Conservation (phyloP, 2,329 filamentous ascomycete genomes). For the Venturia aucupariae region DNA sequence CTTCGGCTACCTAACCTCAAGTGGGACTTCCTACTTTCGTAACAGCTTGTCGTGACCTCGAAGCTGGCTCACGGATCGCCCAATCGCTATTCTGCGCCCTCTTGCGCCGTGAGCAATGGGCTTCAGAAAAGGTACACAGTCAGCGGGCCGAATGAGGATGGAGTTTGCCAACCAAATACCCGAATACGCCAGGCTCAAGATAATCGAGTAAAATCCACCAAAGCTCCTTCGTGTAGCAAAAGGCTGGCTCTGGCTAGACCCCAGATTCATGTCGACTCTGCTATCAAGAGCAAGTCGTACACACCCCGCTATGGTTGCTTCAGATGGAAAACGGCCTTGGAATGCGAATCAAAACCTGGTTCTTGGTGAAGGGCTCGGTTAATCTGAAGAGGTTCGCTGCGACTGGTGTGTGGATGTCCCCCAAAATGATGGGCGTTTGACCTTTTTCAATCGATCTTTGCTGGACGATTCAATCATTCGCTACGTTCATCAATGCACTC, state of each 20-base stretch:
- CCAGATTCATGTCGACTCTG: not conserved
- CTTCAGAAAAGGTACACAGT: not conserved
- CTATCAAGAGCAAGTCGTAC: not conserved
- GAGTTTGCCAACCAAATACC: not conserved
- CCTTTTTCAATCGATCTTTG: not conserved
- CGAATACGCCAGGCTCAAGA: not conserved
- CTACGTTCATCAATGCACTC: not conserved
- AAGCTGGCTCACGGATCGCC: not conserved
- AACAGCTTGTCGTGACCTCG: not conserved
- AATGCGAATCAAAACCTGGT: not conserved
- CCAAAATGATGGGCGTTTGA: not conserved
- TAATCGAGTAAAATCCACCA: not conserved
- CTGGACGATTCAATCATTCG: not conserved
- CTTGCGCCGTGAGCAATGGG: no score
- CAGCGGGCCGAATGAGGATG: not conserved
- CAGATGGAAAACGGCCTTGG: not conserved
- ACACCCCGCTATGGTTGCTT: not conserved
- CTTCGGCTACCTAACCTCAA: no score
- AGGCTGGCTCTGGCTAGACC: not conserved
- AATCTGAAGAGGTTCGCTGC: not conserved
- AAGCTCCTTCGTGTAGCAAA: not conserved
- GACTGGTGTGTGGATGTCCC: not conserved
- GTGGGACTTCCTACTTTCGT: not conserved
- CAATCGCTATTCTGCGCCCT: not conserved
- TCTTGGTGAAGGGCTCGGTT: not conserved